Percentiles rank a stretch among this genome's conserved stretches.
Evolutionary conservation across 306 rosid genomes (phyloP).

Genomic region (Cucurbita moschata): DNA sequence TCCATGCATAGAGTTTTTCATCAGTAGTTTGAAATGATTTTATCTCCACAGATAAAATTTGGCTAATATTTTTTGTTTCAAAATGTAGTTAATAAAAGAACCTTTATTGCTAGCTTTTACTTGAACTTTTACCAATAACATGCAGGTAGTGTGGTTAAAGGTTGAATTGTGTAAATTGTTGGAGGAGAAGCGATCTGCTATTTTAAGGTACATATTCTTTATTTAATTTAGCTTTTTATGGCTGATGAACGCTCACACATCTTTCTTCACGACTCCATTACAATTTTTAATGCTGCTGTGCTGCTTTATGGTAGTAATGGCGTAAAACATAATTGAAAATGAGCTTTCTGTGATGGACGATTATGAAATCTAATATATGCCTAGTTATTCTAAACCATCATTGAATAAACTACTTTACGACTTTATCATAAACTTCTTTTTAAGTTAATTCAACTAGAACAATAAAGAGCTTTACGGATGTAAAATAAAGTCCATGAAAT

Average conservation of each 20-base stretch:
- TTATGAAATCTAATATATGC: not conserved
- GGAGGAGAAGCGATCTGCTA: constrained; percentile 84
- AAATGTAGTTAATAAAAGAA: not conserved
- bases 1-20: not conserved
- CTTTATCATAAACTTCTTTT: not conserved
- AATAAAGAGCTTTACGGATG: not conserved
- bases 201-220: constrained; percentile 50
- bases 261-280: not conserved
- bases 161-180: constrained; percentile 72
- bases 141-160: constrained; percentile 85
- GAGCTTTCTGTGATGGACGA: not conserved
- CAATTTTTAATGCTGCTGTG: not conserved
- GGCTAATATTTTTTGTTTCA: not conserved
- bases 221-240: not conserved
- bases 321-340: not conserved
- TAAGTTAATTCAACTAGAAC: not conserved
- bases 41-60: not conserved
- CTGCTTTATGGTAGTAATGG: not conserved
- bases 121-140: not conserved
- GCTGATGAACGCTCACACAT: not conserved
- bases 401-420: not conserved
- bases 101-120: not conserved
- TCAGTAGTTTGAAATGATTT: not conserved
- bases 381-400: not conserved
- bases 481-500: not conserved